Evolutionary conservation across 768 basidiomycete species (phyloP).

Genomic region (Pleurotus salmoneostramineus): DNA sequence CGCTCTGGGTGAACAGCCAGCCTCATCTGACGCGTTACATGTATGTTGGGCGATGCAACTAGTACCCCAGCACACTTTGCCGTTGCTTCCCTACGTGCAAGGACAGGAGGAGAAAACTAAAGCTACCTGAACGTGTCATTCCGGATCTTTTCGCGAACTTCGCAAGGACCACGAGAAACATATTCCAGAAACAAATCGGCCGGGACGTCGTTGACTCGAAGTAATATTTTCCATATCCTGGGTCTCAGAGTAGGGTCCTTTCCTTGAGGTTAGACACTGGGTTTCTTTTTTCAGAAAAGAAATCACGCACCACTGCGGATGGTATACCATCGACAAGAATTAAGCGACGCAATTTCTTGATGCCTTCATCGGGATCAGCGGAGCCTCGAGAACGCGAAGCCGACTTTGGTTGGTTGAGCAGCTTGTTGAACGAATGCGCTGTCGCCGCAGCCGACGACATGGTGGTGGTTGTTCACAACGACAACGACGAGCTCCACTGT

Average conservation of each 20-base stretch:
- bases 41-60: too few relatives aligned
- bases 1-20: too few relatives aligned
- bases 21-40: too few relatives aligned
- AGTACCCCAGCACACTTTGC: too few relatives aligned
- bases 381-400: conserved; percentile 61
- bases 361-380: conserved; percentile 65
- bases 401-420: conserved; percentile 66
- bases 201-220: conserved; percentile 78
- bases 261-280: not conserved
- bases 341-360: conserved; percentile 82
- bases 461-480: not conserved
- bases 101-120: not conserved
- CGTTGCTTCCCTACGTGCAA: too few relatives aligned
- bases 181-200: conserved; percentile 73
- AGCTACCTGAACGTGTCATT: conserved; percentile 92
- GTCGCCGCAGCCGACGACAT: conserved; percentile 22
- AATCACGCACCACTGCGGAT: conserved; percentile 56
- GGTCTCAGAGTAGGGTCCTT: conserved; percentile 86
- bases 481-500: not conserved
- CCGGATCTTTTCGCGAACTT: conserved; percentile 87
- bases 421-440: conserved; percentile 78
- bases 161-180: conserved; percentile 80
- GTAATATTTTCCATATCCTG: conserved; percentile 91
- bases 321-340: conserved; percentile 93
- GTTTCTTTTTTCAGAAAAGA: not conserved